A percentile compares a stretch with the other conserved stretches of the same genome.
phyloP scores from a whole-genome alignment of 352 stramenopile genomes.

The Globisporangium okanoganense region DNA sequence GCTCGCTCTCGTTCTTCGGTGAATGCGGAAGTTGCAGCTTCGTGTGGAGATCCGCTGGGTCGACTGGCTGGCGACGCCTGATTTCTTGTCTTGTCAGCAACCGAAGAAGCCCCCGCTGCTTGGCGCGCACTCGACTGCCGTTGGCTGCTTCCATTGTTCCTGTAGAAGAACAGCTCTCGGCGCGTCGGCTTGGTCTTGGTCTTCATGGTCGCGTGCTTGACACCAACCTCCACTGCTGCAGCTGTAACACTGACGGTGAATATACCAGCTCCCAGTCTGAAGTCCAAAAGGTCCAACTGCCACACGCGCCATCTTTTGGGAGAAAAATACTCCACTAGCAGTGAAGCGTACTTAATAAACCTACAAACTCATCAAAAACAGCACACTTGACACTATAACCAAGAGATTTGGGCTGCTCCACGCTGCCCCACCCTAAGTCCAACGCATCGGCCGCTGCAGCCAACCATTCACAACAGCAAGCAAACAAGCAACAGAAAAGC shows the following conservation, averaged over 20 bases:
- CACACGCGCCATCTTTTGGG: background rate
- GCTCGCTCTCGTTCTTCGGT: background rate
- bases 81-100: background rate
- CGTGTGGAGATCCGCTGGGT: background rate
- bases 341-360: too few relatives aligned
- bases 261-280: background rate
- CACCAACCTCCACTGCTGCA: background rate
- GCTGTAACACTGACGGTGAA: background rate
- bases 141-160: background rate
- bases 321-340: background rate
- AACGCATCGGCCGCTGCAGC: background rate
- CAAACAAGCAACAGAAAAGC: background rate
- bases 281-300: background rate
- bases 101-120: background rate
- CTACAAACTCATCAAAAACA: background rate
- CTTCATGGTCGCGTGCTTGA: background rate
- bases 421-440: background rate
- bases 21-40: background rate
- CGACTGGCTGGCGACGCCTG: too few relatives aligned
- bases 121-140: background rate
- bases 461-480: too few relatives aligned
- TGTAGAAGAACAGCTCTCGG: background rate
- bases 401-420: too few relatives aligned
- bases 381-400: too few relatives aligned
- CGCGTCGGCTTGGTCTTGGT: background rate